A percentile compares a stretch with the other conserved stretches of the same genome.
Evolutionary conservation across 2,329 filamentous ascomycete species (phyloP).

Genomic region (Mycosphaerella sp.): DNA sequence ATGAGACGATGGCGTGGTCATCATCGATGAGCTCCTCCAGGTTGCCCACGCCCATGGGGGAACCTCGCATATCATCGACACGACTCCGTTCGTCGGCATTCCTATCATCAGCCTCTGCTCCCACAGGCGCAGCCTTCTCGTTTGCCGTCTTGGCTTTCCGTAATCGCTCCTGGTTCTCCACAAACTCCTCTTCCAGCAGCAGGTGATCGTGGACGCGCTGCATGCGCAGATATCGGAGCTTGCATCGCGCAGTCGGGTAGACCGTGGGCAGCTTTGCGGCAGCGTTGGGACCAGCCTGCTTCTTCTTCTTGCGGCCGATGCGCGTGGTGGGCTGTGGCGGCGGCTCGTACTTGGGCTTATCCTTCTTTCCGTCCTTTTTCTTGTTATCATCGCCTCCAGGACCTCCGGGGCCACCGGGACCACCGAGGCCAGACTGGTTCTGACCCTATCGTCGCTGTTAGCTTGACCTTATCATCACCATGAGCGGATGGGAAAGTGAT

Average conservation of each 20-base stretch:
- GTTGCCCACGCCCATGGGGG: slow-evolving; percentile 96
- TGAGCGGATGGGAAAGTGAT: neutral
- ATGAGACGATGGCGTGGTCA: slow-evolving; percentile 97
- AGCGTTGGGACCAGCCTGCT: slow-evolving; percentile 83
- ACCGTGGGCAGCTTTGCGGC: slow-evolving; percentile 91
- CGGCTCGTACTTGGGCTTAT: slow-evolving; percentile 99
- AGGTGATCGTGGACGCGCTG: slow-evolving; percentile 97
- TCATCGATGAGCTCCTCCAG: slow-evolving; percentile 99
- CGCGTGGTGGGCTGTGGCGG: slow-evolving; percentile 94
- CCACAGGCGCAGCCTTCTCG: slow-evolving; percentile 51
- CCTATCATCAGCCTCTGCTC: slow-evolving; percentile 72
- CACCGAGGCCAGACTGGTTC: slow-evolving; percentile 80
- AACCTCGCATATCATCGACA: slow-evolving; percentile 97
- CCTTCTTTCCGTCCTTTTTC: slow-evolving; percentile 87
- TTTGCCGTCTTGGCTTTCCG: slow-evolving; percentile 86
- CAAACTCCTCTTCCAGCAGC: slow-evolving; percentile 94
- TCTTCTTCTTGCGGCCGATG: slow-evolving; percentile 98
- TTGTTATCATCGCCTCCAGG: slow-evolving; percentile 62
- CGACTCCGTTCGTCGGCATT: slow-evolving; percentile 91
- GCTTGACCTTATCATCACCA: neutral
- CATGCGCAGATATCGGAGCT: slow-evolving; percentile 94
- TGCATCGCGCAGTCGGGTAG: slow-evolving; percentile 94
- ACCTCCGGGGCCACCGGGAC: slow-evolving; percentile 38
- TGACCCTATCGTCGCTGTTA: slow-evolving; percentile 54
- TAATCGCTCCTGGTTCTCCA: slow-evolving; percentile 95